Evolutionary conservation across 1,139 yeast genomes (phyloP).

Genomic region (Yamadazyma songkhlaensis): DNA sequence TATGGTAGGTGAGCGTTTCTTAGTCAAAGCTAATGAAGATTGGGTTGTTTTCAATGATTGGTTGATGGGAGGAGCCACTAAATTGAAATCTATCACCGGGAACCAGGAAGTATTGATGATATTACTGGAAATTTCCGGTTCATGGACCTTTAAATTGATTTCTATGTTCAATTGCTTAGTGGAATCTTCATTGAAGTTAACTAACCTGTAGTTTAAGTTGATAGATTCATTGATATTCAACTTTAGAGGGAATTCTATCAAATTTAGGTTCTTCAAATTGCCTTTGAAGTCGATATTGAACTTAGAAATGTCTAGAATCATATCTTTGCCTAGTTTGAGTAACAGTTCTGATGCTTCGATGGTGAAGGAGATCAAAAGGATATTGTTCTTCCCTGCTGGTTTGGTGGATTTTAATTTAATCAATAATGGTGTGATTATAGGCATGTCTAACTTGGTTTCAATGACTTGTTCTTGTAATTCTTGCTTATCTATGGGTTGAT

Average conservation of each 20-base stretch:
- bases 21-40: conserved; percentile 1
- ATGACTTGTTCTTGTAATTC: background rate
- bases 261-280: conserved; percentile 24
- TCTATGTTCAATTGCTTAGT: conserved; percentile 28
- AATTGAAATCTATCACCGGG: conserved; percentile 58
- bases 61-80: conserved; percentile 45
- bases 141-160: conserved; percentile 21
- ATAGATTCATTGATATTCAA: conserved; percentile 31
- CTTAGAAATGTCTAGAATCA: conserved; percentile 7
- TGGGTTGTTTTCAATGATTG: conserved; percentile 27
- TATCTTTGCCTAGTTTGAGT: conserved; percentile 11
- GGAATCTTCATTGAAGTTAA: conserved; percentile 27
- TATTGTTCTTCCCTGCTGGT: conserved; percentile 54
- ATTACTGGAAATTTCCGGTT: conserved; percentile 17
- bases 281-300: conserved; percentile 38
- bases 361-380: conserved; percentile 53
- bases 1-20: background rate
- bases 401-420: conserved; percentile 56
- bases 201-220: conserved; percentile 45
- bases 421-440: conserved; percentile 30
- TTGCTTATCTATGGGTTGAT: background rate
- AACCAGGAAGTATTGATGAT: conserved; percentile 56
- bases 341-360: conserved; percentile 51
- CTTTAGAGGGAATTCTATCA: conserved; percentile 27
- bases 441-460: conserved; percentile 12